phyloP scores from a whole-genome alignment of 2,329 filamentous ascomycete species.

The Fusarium sp. region DNA sequence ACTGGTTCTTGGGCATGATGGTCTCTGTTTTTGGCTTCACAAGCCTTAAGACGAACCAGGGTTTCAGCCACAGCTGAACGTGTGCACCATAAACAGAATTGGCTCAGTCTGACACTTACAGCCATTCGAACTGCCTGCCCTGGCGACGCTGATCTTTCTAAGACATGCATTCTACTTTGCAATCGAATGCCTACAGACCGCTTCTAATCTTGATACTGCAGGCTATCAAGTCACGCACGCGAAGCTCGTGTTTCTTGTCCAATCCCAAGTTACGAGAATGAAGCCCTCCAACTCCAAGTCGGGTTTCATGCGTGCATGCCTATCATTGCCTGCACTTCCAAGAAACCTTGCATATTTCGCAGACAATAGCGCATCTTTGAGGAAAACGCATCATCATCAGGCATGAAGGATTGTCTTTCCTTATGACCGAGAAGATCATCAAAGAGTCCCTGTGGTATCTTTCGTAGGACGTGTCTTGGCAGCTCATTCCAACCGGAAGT shows the following conservation, averaged over 20 bases:
- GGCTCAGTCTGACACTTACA: constrained; percentile 9
- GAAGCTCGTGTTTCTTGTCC: constrained; percentile 20
- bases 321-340: constrained; percentile 14
- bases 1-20: background rate
- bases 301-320: constrained; percentile 9
- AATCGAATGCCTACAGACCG: constrained; percentile 24
- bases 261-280: constrained; percentile 37
- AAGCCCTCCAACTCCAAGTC: constrained; percentile 24
- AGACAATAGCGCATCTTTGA: constrained; percentile 11
- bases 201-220: constrained; percentile 8
- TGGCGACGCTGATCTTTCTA: constrained; percentile 7
- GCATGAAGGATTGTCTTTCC: constrained; percentile 9
- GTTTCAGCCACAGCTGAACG: constrained; percentile 38
- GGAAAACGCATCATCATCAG: background rate
- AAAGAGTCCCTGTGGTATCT: background rate
- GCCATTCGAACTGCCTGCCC: constrained; percentile 13
- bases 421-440: constrained; percentile 16
- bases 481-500: background rate
- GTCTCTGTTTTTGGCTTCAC: background rate
- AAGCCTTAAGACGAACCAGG: constrained; percentile 1
- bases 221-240: constrained; percentile 6
- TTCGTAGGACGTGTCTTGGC: constrained; percentile 7
- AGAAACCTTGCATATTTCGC: constrained; percentile 16
- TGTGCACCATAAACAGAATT: constrained; percentile 14
- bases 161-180: constrained; percentile 7